Base-by-base conservation (phyloP, 2,329 filamentous ascomycete genomes). In the Exophiala viscosa region DNA sequence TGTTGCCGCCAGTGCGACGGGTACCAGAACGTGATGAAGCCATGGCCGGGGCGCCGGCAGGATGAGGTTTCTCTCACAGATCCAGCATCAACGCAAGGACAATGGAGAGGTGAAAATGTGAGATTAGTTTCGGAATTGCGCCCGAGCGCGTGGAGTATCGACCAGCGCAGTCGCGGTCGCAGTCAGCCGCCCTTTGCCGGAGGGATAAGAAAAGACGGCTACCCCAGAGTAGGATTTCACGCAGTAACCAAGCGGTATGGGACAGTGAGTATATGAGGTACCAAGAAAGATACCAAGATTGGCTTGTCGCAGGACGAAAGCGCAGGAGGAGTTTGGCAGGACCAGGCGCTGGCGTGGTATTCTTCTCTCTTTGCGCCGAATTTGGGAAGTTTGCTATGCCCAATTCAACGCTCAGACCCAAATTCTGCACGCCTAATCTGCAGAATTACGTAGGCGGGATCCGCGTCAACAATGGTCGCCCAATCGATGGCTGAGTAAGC, bases 1-100 rank as follows among this genome's bases (percentile, higher is more conserved):
- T 50, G 42, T 45, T 36, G 32, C 13, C 44, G 32, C 44, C 48
- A 45, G 36, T 44, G 45, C 52, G 56, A 15, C 56, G 50, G 38
- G 50, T 44, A 14, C 45, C 50, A 2, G 48, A 52, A 9, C 40
- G 45, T 31, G 52, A 55, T 13, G 56, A 54, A 40, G 56, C 46
- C 56, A 59, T 59, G 36, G 46, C 8, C 9, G 10, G 15, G 34
- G 41, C 46, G 14, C 6, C 11, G 15, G 23, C 23, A 36, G 31
- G 39, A 10, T 8, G 32, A 6, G 23, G 35, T 13, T 15, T 11
- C 17, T 38, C 35, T 52, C 35, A 47, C 14, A 17, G 39, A 34
- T 9, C 14, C 18, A 32, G 45, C 45, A 48, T 44, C 14, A 13
- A 17, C 2, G 38, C 15, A 35, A 14, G 23, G 39, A 17, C 13